A percentile compares a stretch with the other conserved stretches of the same genome.
phyloP scores from a whole-genome alignment of 1,284 basidiomycete species.

The Coriolopsis trogii region DNA sequence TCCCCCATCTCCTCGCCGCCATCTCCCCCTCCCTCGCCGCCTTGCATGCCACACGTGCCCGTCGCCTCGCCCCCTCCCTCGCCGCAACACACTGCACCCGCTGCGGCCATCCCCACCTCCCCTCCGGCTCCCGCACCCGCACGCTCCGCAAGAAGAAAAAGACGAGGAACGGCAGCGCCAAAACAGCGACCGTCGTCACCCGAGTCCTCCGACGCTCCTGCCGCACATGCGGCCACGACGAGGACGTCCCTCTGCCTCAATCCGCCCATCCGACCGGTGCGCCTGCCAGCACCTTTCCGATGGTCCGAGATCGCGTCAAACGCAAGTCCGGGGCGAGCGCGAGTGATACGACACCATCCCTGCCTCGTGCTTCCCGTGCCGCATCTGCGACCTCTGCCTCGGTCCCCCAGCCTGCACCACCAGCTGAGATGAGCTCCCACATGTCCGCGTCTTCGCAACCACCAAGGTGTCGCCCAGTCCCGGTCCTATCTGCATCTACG shows the following conservation, averaged over 20 bases:
- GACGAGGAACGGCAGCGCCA: background rate
- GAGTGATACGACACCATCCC: too few species aligned
- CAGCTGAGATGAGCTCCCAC: slow-evolving; percentile 3
- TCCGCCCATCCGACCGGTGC: too few species aligned
- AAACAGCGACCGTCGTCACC: too few species aligned
- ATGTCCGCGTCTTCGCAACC: slow-evolving; percentile 10
- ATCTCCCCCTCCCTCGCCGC: slow-evolving; percentile 61
- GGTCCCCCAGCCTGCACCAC: too few species aligned
- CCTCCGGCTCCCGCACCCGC: slow-evolving; percentile 32
- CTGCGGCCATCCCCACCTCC: slow-evolving; percentile 51
- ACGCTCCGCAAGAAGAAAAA: slow-evolving; percentile 24
- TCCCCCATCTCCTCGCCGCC: slow-evolving; percentile 50
- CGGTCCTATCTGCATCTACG: slow-evolving; percentile 4
- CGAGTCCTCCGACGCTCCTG: slow-evolving; percentile 31
- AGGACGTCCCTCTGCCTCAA: slow-evolving; percentile 29
- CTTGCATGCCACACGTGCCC: slow-evolving; percentile 51
- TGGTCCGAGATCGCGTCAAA: slow-evolving; percentile 17
- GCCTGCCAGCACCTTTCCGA: slow-evolving; percentile 20
- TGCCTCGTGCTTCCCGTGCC: slow-evolving; percentile 13
- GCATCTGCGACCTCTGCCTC: background rate
- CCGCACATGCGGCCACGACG: slow-evolving; percentile 25
- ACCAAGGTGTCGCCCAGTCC: slow-evolving; percentile 6
- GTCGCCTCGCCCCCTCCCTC: slow-evolving; percentile 27
- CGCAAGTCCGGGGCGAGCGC: slow-evolving; percentile 5
- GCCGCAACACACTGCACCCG: slow-evolving; percentile 44